Conservation (phyloP, 2,329 filamentous ascomycete species). For the Graphilbum sp. region DNA sequence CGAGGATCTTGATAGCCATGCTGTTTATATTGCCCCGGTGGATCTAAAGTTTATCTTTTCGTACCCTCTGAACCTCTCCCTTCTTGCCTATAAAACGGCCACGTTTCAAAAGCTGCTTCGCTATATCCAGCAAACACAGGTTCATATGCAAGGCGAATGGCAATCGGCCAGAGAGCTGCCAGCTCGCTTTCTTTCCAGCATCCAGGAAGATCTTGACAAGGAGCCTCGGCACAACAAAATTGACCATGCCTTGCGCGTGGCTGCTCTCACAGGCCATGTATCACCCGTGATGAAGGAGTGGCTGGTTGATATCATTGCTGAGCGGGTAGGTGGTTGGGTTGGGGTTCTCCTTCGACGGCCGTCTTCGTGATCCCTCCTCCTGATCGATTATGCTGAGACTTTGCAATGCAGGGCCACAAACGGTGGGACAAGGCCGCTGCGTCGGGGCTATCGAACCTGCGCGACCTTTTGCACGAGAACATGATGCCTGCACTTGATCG, state of each 20-base stretch:
- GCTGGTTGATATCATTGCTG: conserved; percentile 68
- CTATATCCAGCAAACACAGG: conserved; percentile 68
- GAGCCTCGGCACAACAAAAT: conserved; percentile 42
- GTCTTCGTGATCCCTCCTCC: too few relatives aligned
- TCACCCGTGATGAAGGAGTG: conserved; percentile 66
- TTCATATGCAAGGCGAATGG: conserved; percentile 69
- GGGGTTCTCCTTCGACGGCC: too few relatives aligned
- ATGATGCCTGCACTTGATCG: conserved; percentile 78
- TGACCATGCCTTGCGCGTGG: conserved; percentile 64
- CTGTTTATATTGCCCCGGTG: conserved; percentile 52
- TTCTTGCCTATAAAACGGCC: conserved; percentile 75
- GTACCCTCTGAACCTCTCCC: conserved; percentile 63
- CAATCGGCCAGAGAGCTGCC: conserved; percentile 69
- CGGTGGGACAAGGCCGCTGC: conserved; percentile 83
- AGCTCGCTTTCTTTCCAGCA: conserved; percentile 56
- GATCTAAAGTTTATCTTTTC: conserved; percentile 71
- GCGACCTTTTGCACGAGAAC: conserved; percentile 69
- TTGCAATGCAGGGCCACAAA: conserved; percentile 73
- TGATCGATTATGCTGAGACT: too few relatives aligned
- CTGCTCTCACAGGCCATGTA: conserved; percentile 70
- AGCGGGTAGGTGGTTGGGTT: conserved; percentile 54
- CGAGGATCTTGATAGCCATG: conserved; percentile 19
- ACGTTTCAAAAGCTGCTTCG: conserved; percentile 73
- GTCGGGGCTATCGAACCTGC: conserved; percentile 60
- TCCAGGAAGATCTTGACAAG: conserved; percentile 59